These are phyloP conservation scores for Penicillium riverlandense DNA, from an alignment of 495 filamentous ascomycete species.

Conservation along the genomic window DNA sequence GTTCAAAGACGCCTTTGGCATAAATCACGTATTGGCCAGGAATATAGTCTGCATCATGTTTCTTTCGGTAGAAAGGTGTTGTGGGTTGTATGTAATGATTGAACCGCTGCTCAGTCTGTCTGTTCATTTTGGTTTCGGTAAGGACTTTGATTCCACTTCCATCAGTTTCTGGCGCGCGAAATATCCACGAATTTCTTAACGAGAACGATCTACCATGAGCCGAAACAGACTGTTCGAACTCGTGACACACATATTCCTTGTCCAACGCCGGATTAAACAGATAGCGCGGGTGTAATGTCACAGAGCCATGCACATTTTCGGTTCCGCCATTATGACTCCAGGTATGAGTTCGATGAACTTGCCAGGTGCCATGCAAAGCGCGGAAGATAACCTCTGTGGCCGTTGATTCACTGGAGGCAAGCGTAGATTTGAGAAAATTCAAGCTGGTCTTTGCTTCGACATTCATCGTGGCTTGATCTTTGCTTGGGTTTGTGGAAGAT, in stretches of 20 bases:
- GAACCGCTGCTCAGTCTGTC: too few relatives aligned
- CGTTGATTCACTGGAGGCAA: too few relatives aligned
- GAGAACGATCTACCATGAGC: conserved; percentile 6
- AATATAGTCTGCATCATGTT: neutral
- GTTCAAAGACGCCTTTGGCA: neutral
- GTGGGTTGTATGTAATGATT: neutral
- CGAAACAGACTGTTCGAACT: conserved; percentile 9
- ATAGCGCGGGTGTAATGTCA: conserved; percentile 54
- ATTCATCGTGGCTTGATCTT: neutral
- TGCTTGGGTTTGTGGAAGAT: neutral
- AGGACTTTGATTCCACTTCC: too few relatives aligned
- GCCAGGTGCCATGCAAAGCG: conserved; percentile 68
- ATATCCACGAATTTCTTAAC: neutral
- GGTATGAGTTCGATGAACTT: neutral
- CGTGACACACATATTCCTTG: conserved; percentile 26
- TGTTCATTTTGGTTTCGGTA: too few relatives aligned
- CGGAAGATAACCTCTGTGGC: conserved; percentile 53
- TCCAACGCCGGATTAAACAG: conserved; percentile 12
- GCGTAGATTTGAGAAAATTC: conserved; percentile 8
- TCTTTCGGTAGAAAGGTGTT: conserved; percentile 1
- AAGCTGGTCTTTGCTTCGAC: conserved; percentile 9
- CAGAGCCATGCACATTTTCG: conserved; percentile 41
- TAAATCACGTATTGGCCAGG: conserved; percentile 11
- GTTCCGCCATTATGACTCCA: conserved; percentile 1
- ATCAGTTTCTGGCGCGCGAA: too few relatives aligned